These are phyloP conservation scores for Xylaria sp. DNA, from an alignment of 2,329 filamentous ascomycete species.

Conservation along the genomic window DNA sequence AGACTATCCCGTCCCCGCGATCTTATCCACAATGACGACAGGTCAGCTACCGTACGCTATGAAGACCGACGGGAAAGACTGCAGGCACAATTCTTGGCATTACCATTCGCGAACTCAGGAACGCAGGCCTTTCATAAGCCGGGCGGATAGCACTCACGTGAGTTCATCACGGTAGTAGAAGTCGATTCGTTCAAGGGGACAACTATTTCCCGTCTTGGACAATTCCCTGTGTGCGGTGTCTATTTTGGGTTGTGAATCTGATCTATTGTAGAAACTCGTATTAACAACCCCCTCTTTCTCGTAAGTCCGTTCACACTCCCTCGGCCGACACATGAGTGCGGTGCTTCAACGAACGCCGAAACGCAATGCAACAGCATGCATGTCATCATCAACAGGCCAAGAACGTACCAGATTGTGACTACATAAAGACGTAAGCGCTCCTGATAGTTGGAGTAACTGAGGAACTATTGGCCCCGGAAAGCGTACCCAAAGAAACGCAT, in stretches of 20 bases:
- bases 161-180: background rate
- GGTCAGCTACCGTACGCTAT: background rate
- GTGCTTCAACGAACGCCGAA: conserved; percentile 18
- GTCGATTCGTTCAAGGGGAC: background rate
- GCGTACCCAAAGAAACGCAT: background rate
- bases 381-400: background rate
- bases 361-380: conserved; percentile 9
- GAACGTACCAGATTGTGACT: background rate
- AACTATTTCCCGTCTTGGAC: background rate
- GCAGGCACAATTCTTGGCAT: no score
- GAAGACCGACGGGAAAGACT: background rate
- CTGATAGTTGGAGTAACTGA: conserved; percentile 1
- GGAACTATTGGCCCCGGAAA: background rate
- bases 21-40: background rate
- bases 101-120: background rate
- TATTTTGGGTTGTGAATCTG: background rate
- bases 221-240: background rate
- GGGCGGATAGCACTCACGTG: background rate
- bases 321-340: background rate
- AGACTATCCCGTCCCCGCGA: conserved; percentile 6
- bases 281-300: background rate
- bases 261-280: background rate
- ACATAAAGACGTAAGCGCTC: background rate
- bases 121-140: background rate
- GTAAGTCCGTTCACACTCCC: conserved; percentile 6